Percentiles rank a stretch among this genome's conserved stretches.
These are phyloP conservation scores for Agaricus blazei DNA, from an alignment of 768 basidiomycete species.

Conservation along the genomic window DNA sequence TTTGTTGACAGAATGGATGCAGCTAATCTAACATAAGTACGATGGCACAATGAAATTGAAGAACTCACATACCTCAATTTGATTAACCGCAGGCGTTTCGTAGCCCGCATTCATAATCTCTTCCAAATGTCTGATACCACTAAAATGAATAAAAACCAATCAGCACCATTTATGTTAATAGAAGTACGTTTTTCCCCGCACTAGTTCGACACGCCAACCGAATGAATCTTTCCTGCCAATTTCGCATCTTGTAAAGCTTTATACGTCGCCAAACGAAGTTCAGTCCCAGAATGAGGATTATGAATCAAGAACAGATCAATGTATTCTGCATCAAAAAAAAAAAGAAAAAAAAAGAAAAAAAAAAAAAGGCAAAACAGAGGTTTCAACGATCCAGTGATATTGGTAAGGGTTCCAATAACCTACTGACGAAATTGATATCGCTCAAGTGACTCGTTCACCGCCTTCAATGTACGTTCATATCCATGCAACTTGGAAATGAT, in stretches of 20 bases:
- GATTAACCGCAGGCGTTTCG: constrained; percentile 70
- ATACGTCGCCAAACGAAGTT: constrained; percentile 66
- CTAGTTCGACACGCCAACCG: constrained; percentile 86
- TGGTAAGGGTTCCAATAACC: background rate
- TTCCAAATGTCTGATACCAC: constrained; percentile 66
- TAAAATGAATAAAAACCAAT: constrained; percentile 18
- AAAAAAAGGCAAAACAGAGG: too few species aligned
- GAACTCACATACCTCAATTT: constrained; percentile 56
- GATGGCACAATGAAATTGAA: too few species aligned
- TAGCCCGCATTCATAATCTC: constrained; percentile 63
- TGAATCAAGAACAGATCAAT: constrained; percentile 60
- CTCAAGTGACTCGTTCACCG: constrained; percentile 57
- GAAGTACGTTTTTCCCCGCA: constrained; percentile 25
- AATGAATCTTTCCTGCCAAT: constrained; percentile 58
- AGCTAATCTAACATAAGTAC: constrained; percentile 35
- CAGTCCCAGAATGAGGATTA: constrained; percentile 59
- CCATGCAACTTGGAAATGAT: constrained; percentile 52
- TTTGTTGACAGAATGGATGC: constrained; percentile 81
- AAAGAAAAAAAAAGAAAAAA: too few species aligned
- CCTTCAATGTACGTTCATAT: constrained; percentile 53
- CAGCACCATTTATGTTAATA: background rate
- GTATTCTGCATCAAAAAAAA: constrained; percentile 22
- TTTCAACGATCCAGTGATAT: too few species aligned
- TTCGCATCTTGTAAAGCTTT: constrained; percentile 63
- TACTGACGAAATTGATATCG: constrained; percentile 53